Conservation (phyloP, 441 rosid genomes). For the Adansonia madagascariensis region DNA sequence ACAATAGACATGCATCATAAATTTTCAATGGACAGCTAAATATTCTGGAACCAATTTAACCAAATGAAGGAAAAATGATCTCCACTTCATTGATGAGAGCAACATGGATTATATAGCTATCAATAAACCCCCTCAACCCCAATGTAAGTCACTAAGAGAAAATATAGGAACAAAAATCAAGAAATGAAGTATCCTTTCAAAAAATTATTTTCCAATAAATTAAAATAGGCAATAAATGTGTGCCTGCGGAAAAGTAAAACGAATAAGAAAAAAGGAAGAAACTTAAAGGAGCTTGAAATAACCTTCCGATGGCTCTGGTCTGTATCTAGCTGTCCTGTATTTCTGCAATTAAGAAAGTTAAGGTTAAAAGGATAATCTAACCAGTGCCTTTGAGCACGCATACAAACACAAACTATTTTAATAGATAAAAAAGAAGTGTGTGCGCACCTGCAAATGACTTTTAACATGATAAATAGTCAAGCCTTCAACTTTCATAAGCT, state of each 20-base stretch:
- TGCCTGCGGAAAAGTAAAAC: neutral
- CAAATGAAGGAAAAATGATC: neutral
- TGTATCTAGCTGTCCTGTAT: conserved; percentile 85
- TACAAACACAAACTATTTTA: neutral
- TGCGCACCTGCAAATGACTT: conserved; percentile 84
- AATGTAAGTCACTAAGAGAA: conserved; percentile 8
- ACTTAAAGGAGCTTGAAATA: neutral
- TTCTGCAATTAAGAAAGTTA: conserved; percentile 59
- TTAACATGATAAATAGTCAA: conserved; percentile 94
- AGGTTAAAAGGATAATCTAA: conserved; percentile 31
- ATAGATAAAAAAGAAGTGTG: conserved; percentile 21
- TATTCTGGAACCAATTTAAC: neutral
- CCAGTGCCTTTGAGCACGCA: conserved; percentile 1
- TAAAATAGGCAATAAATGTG: neutral
- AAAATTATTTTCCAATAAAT: neutral
- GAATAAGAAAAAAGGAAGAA: conserved; percentile 1
- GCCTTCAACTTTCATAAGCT: conserved; percentile 87
- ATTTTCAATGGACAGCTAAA: neutral
- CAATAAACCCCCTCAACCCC: neutral
- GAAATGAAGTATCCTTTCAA: conserved; percentile 1
- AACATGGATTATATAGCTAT: neutral
- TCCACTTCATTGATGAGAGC: neutral
- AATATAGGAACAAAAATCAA: neutral
- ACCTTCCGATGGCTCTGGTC: conserved; percentile 82
- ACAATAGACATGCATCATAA: conserved; percentile 1